These are phyloP conservation scores for carrot (Daucus carota) DNA, from an alignment of 129 eudicot species.

Conservation along the genomic window DNA sequence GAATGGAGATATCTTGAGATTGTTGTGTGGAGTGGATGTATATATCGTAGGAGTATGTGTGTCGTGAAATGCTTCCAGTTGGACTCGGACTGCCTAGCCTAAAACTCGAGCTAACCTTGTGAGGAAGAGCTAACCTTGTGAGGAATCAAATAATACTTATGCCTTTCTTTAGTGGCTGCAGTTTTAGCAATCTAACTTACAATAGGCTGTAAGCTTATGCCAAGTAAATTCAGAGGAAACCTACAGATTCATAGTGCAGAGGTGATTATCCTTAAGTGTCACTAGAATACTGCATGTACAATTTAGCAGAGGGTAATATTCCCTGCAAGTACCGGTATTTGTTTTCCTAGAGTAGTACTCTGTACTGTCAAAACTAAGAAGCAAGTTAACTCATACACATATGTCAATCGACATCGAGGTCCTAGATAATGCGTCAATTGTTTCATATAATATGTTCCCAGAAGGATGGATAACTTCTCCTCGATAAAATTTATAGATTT, in stretches of 20 bases:
- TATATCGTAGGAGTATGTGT: too few species aligned
- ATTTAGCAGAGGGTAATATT: neutral
- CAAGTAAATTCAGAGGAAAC: conserved; percentile 13
- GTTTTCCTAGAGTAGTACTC: neutral
- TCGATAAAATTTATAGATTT: conserved; percentile 30
- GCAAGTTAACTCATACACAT: neutral
- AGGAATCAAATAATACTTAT: neutral
- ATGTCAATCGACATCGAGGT: conserved; percentile 6
- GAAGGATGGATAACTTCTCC: conserved; percentile 13
- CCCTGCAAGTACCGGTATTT: neutral
- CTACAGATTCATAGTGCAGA: conserved; percentile 57
- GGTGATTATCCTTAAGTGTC: conserved; percentile 24
- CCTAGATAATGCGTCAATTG: conserved; percentile 13
- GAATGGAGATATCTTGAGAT: too few species aligned
- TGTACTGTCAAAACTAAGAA: neutral
- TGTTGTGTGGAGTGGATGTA: too few species aligned
- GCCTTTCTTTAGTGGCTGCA: neutral
- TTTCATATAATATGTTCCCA: conserved; percentile 17
- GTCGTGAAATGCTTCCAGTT: too few species aligned
- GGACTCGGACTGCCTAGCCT: neutral
- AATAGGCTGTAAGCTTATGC: neutral
- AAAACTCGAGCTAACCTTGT: neutral
- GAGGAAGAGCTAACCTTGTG: too few species aligned
- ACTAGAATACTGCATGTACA: neutral
- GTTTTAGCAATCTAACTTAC: neutral